A percentile compares a stretch with the other conserved stretches of the same genome.
Evolutionary conservation across 768 basidiomycete species (phyloP).

Genomic region (Mycena belliarum): DNA sequence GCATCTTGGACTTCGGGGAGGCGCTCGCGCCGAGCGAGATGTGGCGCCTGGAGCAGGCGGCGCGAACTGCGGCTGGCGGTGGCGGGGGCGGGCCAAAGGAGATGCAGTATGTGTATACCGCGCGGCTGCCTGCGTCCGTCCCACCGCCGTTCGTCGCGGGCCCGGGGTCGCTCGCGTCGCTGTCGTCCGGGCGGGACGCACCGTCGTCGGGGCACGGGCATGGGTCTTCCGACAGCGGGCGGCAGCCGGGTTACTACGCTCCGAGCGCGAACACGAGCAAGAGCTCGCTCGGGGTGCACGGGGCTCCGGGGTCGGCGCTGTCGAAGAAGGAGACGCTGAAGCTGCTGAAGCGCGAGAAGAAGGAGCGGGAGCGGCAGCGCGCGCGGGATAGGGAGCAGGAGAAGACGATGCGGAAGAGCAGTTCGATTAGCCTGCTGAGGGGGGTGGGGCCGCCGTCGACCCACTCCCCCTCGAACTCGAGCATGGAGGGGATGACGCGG

Average conservation of each 20-base stretch:
- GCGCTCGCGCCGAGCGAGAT: conserved; percentile 21
- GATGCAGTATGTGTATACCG: conserved; percentile 19
- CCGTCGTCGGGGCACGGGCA: conserved; percentile 1
- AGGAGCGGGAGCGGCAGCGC: neutral
- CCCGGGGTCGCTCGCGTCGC: neutral
- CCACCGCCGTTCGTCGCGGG: conserved; percentile 10
- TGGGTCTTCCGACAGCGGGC: conserved; percentile 6
- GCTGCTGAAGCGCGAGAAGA: conserved; percentile 5
- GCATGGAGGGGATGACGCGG: conserved; percentile 17
- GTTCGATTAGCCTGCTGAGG: conserved; percentile 16
- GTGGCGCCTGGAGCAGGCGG: conserved; percentile 18
- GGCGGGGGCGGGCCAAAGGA: neutral
- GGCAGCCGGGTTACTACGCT: neutral
- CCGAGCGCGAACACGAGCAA: conserved; percentile 18
- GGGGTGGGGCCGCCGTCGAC: conserved; percentile 2
- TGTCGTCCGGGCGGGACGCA: conserved; percentile 8
- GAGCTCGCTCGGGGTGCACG: conserved; percentile 15
- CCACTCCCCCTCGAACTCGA: conserved; percentile 19
- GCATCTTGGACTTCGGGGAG: conserved; percentile 11
- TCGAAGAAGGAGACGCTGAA: conserved; percentile 1
- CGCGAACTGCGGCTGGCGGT: neutral
- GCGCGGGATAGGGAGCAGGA: conserved; percentile 5
- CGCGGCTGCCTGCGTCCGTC: conserved; percentile 17
- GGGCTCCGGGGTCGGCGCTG: neutral
- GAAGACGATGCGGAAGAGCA: conserved; percentile 19